Evolutionary conservation across 2,329 filamentous ascomycete genomes (phyloP).

Genomic region (Xylaria sp.): DNA sequence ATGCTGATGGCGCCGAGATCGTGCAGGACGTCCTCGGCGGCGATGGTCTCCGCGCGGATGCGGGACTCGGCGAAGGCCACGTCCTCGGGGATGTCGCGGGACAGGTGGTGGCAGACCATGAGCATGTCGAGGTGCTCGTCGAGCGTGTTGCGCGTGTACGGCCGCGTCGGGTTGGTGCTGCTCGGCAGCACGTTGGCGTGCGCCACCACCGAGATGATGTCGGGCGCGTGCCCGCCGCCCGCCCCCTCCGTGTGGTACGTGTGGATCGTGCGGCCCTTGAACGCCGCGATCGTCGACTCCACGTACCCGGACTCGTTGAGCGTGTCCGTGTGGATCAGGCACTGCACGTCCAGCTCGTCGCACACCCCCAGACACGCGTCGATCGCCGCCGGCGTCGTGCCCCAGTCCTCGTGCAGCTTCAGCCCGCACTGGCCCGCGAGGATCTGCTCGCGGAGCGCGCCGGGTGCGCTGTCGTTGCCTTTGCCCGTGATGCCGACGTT

Average conservation of each 20-base stretch:
- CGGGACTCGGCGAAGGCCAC: conserved; percentile 93
- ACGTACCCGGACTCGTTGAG: conserved; percentile 98
- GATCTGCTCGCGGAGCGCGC: conserved; percentile 78
- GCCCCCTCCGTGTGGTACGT: conserved; percentile 97
- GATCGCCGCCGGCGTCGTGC: conserved; percentile 86
- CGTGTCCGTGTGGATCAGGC: conserved; percentile 93
- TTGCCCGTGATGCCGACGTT: conserved; percentile 94
- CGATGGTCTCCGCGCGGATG: conserved; percentile 94
- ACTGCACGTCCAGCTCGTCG: conserved; percentile 91
- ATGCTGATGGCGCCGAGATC: conserved; percentile 95
- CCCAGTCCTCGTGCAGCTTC: conserved; percentile 97
- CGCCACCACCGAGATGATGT: conserved; percentile 94
- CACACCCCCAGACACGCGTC: conserved; percentile 85
- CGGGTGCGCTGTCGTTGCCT: conserved; percentile 79
- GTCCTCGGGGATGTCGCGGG: conserved; percentile 91
- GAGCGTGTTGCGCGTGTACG: conserved; percentile 88
- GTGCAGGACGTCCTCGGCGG: conserved; percentile 93
- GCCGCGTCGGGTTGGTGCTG: conserved; percentile 90
- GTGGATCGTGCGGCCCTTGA: conserved; percentile 88
- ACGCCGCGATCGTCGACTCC: conserved; percentile 83
- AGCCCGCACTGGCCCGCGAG: conserved; percentile 85
- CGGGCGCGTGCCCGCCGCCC: conserved; percentile 91
- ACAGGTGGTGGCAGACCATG: conserved; percentile 96
- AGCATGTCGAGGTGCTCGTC: conserved; percentile 98
- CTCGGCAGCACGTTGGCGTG: conserved; percentile 86